Base-by-base conservation (phyloP, 2,329 filamentous ascomycete species). In the Metarhizium album region DNA sequence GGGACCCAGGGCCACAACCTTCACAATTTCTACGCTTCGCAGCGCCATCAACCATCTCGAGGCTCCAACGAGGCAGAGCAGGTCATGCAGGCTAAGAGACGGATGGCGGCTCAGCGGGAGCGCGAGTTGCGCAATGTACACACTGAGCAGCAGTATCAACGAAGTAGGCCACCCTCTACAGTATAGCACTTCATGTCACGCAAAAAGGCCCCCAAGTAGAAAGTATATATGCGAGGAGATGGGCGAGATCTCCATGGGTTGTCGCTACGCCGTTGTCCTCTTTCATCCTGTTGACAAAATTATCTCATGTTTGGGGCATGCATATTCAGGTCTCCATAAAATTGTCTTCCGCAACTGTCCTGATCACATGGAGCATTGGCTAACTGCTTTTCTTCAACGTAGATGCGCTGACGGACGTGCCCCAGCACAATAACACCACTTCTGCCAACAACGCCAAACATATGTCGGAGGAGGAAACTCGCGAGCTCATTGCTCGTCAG, bases 111-210 rank as follows among this genome's bases (percentile, higher is more conserved):
- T 70, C 93, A 97, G 75, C 88, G 93, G 73, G 93, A 98, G 79
- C 87, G 91, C 73, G 93, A 98, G 77, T 84, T 98, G 71, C 89
- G 93, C 73, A 98, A 97, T 74, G 95, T 97, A 75, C 93, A 98
- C 75, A 94, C 96, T 75, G 93, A 98, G 82, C 93, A 98, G 82
- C 93, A 98, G 83, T 97, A 95, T 75, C 95, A 97, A 79, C 85
- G 91, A 88, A 96, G 93, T 97, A 88, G 83, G 86, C 83, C 83
- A 71, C 80, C 82, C 80, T 80, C 79, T 79, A 77, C 80, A 81
- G 78, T 79, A 81, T 86, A 83, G 80, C 79, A 75, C 57, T 64
- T 62, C 62, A 65, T 70, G 63, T 62, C 57, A 58, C 58, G 60
- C 62, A 62, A 59, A 54, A 58, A 57, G 55, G 62, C 58, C 56